Evolutionary conservation across 768 basidiomycete species (phyloP), one percentile per base, ranked within the genome.

Genomic region (Pisolithus orientalis): DNA sequence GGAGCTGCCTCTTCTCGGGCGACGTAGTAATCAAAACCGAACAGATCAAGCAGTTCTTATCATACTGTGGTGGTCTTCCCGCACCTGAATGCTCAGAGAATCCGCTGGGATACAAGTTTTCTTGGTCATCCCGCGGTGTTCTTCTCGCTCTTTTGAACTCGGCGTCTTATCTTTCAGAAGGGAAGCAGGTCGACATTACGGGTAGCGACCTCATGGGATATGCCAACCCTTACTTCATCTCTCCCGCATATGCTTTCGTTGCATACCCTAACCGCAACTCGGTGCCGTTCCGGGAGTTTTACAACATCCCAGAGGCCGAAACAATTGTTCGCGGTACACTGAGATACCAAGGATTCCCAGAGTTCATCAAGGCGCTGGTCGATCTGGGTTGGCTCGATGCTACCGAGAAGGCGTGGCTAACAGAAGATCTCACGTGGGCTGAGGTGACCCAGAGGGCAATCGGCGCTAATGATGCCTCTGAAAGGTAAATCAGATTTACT

Each of bases 91-190:
- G 87, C 64, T 82, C 92, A 4, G 84, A 85, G 63, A 99, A 98
- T 75, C 94, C 96, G 2, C 85, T 98, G 52, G 95, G 95, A 10
- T 99, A 97, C 83, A 97, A 97, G 70, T 97, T 99, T 75, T 96
- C 93, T 37, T 98, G 96, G 96, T 95, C 93, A 6, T 90, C 94
- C 7, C 87, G 93, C 21, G 95, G 94, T 48, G 94, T 94, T 42
- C 85, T 99, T 51, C 87, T 97, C 59, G 95, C 96, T 2, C 81
- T 97, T 48, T 81, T 94, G 61, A 98, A 98, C 76, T 76, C 80
- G 34, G 96, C 92, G 17, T 84, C 88, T 3, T 94, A 86, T 73
- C 76, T 87, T 63, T 75, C 82, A 38, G 72, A 78, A 50, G 81
- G 84, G 31, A 71, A 90, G 69, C 72, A 79, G 44, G 75, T 84